phyloP scores from a whole-genome alignment of 2,329 filamentous ascomycete species.

The Ceratocystis cubensis region DNA sequence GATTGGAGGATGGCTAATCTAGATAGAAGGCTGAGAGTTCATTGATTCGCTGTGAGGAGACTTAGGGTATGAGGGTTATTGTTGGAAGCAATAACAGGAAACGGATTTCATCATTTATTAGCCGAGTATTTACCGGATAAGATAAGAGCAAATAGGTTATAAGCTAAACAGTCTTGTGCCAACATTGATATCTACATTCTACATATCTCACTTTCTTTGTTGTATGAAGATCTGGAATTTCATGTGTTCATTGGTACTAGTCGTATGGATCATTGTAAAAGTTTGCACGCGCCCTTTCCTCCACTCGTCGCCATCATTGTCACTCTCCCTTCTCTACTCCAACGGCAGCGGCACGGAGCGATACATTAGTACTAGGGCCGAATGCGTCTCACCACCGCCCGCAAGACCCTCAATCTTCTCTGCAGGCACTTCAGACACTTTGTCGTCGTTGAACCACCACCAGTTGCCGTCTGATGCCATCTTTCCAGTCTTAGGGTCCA shows the following conservation, averaged over 20 bases:
- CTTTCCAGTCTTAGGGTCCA: slow-evolving; percentile 66
- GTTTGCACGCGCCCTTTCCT: not conserved
- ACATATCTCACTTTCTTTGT: no score
- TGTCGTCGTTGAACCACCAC: slow-evolving; percentile 99
- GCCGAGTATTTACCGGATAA: no score
- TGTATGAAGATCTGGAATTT: not conserved
- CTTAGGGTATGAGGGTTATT: no score
- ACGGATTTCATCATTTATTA: no score
- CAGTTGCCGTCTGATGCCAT: slow-evolving; percentile 81
- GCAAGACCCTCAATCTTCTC: slow-evolving; percentile 86
- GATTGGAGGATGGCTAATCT: no score
- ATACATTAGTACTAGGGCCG: slow-evolving; percentile 69
- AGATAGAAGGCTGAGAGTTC: no score
- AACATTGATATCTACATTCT: no score
- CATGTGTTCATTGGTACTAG: slow-evolving; percentile 6
- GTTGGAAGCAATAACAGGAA: no score
- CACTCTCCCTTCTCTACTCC: slow-evolving; percentile 25
- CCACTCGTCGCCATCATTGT: not conserved
- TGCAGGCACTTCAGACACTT: slow-evolving; percentile 77
- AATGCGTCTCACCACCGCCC: slow-evolving; percentile 80
- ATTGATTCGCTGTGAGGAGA: no score
- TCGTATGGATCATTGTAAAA: slow-evolving; percentile 2
- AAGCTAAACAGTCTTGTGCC: no score
- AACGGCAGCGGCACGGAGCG: slow-evolving; percentile 56
- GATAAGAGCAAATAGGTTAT: no score